These are phyloP conservation scores for Aschersonia sp. DNA, from an alignment of 2,329 filamentous ascomycete species.

Conservation along the genomic window DNA sequence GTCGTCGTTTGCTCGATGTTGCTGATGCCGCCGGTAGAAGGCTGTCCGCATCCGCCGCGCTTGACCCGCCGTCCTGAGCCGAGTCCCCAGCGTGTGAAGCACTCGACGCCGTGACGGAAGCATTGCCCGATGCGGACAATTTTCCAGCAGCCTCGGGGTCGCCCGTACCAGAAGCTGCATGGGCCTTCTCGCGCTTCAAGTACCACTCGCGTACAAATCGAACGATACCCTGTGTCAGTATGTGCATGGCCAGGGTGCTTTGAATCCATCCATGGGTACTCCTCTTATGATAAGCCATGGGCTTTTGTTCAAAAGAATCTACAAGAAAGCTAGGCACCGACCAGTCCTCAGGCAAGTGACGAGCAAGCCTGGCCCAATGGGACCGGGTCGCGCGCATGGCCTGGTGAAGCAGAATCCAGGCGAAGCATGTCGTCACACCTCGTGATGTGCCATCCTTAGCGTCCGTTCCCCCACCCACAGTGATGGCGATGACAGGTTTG, in stretches of 20 bases:
- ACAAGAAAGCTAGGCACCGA: conserved; percentile 28
- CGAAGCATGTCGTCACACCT: conserved; percentile 57
- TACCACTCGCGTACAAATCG: conserved; percentile 59
- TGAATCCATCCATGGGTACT: conserved; percentile 51
- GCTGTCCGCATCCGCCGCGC: conserved; percentile 37
- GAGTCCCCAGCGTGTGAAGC: conserved; percentile 1
- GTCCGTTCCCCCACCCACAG: conserved; percentile 67
- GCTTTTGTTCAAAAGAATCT: conserved; percentile 27
- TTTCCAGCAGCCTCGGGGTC: conserved; percentile 51
- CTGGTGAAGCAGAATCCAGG: conserved; percentile 48
- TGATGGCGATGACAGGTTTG: conserved; percentile 86
- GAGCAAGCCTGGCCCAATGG: conserved; percentile 31
- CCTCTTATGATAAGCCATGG: conserved; percentile 37
- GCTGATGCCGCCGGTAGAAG: conserved; percentile 16
- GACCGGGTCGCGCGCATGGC: conserved; percentile 32
- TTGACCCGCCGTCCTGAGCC: conserved; percentile 24
- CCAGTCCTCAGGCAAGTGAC: conserved; percentile 31
- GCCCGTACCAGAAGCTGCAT: conserved; percentile 29
- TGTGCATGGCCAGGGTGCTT: conserved; percentile 59
- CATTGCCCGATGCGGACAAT: conserved; percentile 16
- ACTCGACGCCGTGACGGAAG: conserved; percentile 9
- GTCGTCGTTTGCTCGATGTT: conserved; percentile 59
- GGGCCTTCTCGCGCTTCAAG: conserved; percentile 42
- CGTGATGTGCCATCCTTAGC: conserved; percentile 54
- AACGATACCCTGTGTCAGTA: conserved; percentile 58